A percentile compares a stretch with the other conserved stretches of the same genome.
These are phyloP conservation scores for Fusarium begoniae DNA, from an alignment of 2,329 filamentous ascomycete genomes.

Conservation along the genomic window DNA sequence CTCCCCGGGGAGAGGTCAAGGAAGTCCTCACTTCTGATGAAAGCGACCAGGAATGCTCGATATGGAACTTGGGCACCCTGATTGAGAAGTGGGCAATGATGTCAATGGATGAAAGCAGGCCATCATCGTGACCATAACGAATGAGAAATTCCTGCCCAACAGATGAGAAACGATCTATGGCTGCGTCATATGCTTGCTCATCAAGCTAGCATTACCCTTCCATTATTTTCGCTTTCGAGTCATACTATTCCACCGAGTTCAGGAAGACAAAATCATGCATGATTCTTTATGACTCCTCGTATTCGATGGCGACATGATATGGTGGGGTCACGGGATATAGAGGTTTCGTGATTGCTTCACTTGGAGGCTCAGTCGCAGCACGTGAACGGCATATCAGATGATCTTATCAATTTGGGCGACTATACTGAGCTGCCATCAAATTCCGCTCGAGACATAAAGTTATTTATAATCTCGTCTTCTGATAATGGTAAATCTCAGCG, in stretches of 20 bases:
- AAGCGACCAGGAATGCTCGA: background rate
- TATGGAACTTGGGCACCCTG: background rate
- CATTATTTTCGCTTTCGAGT: background rate
- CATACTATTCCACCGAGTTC: background rate
- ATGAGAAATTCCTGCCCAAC: background rate
- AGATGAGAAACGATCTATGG: too few relatives aligned
- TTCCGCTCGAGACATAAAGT: too few relatives aligned
- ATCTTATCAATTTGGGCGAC: background rate
- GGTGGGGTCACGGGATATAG: background rate
- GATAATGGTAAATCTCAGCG: background rate
- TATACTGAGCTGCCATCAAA: background rate
- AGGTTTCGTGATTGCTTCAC: background rate
- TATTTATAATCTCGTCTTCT: background rate
- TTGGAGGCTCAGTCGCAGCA: background rate
- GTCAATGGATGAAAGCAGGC: background rate
- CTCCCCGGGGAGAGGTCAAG: background rate
- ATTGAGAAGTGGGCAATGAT: background rate
- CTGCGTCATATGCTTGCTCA: too few relatives aligned
- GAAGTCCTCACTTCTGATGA: background rate
- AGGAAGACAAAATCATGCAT: too few relatives aligned
- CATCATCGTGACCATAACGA: background rate
- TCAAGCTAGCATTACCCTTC: background rate
- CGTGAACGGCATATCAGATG: background rate
- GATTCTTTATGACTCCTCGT: background rate
- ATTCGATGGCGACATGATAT: background rate